Base-by-base conservation (phyloP, 1,284 basidiomycete genomes). In the Leccinum subrobustum region DNA sequence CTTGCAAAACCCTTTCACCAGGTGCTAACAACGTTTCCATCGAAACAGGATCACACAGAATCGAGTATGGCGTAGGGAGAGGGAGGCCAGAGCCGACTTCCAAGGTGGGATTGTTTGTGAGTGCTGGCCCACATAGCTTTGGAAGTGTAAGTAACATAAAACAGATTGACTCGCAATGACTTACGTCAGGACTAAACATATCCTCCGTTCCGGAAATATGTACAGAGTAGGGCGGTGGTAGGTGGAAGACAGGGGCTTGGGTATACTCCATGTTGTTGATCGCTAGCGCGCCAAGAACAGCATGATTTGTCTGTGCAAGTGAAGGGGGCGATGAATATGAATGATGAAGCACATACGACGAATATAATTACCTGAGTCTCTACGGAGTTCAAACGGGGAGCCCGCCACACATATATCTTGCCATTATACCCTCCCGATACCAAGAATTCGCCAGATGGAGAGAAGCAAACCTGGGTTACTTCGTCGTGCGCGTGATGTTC, bases 391-490 rank as follows among this genome's bases (percentile, higher is more conserved):
- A 12, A 51, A 27, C 7, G 6, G 1, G 50, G 60, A 2, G 52
- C 31, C 0, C 25, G 23, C 64, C 56, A 66, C 0, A 68, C 3
- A 11, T 3, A 31, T 27, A 59, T 2, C 0, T 37, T 23, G 14
- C 27, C 47, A 7, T 18, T 0, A 0, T 0, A 0, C 6, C 2
- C 18, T 23, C n/a, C 57, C 0, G 31, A 57, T 16, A 57, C 59
- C 5, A 67, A 47, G 2, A 52, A 54, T 20, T 52, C 9, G 0
- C 65, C 59, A 3, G 16, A 48, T 8, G 59, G 61, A 20, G 64
- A 58, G 50, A 66, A 59, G 16, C 25, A 31, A n/a, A 61, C 23
- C 23, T 25, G 25, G 25, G 25, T 27, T 7, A 27, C 25, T 27
- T 27, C 25, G 25, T 27, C 25, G 25, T 7, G 25, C 6, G 25